Percentiles rank a stretch among this genome's conserved stretches.
Conservation (phyloP, 306 rosid species). For the Aeschynomene evenia region DNA sequence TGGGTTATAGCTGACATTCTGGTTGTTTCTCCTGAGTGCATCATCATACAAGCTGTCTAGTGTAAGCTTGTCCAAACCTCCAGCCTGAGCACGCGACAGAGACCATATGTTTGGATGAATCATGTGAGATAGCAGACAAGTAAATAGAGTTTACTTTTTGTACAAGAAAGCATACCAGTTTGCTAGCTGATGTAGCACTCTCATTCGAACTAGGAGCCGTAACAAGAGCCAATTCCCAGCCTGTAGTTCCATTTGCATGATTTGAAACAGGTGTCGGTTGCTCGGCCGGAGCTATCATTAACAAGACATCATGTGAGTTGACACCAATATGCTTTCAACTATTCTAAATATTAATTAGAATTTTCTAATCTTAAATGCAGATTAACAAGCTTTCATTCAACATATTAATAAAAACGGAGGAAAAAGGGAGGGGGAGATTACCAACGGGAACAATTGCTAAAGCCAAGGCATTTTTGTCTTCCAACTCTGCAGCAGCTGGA, state of each 20-base stretch:
- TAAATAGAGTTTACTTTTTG: background rate
- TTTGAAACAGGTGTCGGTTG: constrained; percentile 60
- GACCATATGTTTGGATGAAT: too few relatives aligned
- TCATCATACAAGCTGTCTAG: constrained; percentile 95
- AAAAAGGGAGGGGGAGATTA: constrained; percentile 40
- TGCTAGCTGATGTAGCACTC: constrained; percentile 69
- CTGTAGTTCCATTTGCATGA: constrained; percentile 70
- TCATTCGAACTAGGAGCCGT: constrained; percentile 96
- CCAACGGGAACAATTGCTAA: constrained; percentile 87
- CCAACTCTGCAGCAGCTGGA: constrained; percentile 78
- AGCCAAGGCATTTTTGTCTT: constrained; percentile 93
- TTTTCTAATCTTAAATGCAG: constrained; percentile 3
- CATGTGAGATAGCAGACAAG: background rate
- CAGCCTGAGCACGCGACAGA: constrained; percentile 70
- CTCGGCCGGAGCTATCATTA: constrained; percentile 53
- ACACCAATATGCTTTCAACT: background rate
- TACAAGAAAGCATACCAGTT: constrained; percentile 58
- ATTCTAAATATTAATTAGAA: constrained; percentile 2
- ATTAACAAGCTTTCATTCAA: constrained; percentile 1
- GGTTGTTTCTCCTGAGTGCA: constrained; percentile 87
- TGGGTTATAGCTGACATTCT: constrained; percentile 87
- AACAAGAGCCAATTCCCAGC: constrained; percentile 99
- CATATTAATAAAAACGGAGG: constrained; percentile 18
- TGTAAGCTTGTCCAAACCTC: constrained; percentile 93
- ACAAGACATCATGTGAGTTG: constrained; percentile 11